Evolutionary conservation across 768 basidiomycete genomes (phyloP).

Genomic region (Collybia sp.): DNA sequence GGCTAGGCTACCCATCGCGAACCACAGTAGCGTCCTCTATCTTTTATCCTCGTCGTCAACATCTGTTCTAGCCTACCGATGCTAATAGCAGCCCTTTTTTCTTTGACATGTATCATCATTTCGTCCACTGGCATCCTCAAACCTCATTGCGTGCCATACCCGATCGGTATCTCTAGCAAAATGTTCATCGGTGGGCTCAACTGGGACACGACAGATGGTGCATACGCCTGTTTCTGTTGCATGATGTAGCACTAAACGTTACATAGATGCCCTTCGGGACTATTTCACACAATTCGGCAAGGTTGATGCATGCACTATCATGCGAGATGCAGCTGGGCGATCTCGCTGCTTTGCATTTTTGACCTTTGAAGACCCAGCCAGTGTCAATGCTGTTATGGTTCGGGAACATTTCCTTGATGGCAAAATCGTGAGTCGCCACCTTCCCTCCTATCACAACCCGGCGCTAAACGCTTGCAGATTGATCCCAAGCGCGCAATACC

Average conservation of each 20-base stretch:
- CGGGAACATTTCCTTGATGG: constrained; percentile 94
- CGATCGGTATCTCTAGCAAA: constrained; percentile 55
- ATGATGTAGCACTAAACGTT: constrained; percentile 29
- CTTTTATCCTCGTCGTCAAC: constrained; percentile 54
- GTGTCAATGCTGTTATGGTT: constrained; percentile 95
- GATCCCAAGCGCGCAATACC: constrained; percentile 99
- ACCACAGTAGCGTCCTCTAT: constrained; percentile 73
- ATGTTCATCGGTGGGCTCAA: constrained; percentile 97
- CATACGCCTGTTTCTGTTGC: constrained; percentile 35
- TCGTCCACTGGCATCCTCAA: constrained; percentile 14
- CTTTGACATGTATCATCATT: constrained; percentile 31
- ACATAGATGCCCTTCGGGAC: constrained; percentile 65
- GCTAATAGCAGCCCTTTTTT: constrained; percentile 73
- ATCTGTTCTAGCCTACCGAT: constrained; percentile 70
- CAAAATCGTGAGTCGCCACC: constrained; percentile 75
- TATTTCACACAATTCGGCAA: constrained; percentile 97
- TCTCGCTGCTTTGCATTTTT: constrained; percentile 98
- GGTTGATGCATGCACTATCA: constrained; percentile 97
- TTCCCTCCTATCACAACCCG: constrained; percentile 6
- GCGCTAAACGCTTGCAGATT: constrained; percentile 53
- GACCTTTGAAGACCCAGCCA: constrained; percentile 90
- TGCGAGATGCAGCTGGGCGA: constrained; percentile 93
- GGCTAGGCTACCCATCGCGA: constrained; percentile 63
- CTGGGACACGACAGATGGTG: constrained; percentile 98
- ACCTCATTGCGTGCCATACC: constrained; percentile 4